A percentile compares a stretch with the other conserved stretches of the same genome.
Evolutionary conservation across 2,329 filamentous ascomycete genomes (phyloP).

Genomic region (Raffaelea arxii): DNA sequence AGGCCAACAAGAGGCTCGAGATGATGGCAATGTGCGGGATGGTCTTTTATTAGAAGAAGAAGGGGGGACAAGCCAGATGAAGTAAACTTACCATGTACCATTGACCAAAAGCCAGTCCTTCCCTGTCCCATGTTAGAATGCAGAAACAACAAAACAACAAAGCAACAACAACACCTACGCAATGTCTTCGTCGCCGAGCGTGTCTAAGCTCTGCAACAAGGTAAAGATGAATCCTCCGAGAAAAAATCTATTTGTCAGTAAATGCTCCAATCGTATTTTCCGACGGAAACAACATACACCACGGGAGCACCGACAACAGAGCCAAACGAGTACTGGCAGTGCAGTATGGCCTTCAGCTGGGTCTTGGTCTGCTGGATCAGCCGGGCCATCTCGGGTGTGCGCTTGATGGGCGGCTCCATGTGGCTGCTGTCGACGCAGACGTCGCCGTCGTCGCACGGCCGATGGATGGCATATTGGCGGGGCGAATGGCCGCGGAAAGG

Average conservation of each 20-base stretch:
- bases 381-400: constrained; percentile 4
- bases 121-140: not conserved
- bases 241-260: constrained; percentile 13
- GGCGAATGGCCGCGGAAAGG: constrained; percentile 9
- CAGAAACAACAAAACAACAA: not conserved
- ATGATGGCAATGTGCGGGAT: constrained; percentile 20
- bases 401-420: constrained; percentile 6
- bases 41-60: constrained; percentile 8
- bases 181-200: constrained; percentile 12
- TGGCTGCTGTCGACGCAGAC: constrained; percentile 3
- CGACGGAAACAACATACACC: too few relatives aligned
- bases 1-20: constrained; percentile 16
- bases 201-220: constrained; percentile 11
- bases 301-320: constrained; percentile 17
- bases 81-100: constrained; percentile 14
- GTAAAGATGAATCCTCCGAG: constrained; percentile 18
- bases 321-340: constrained; percentile 18
- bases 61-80: not conserved
- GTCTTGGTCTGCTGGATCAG: constrained; percentile 12
- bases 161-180: constrained; percentile 2
- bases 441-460: not conserved
- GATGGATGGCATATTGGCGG: constrained; percentile 11
- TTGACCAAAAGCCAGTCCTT: constrained; percentile 13
- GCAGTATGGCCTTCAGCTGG: constrained; percentile 16
- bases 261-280: not conserved